These are phyloP conservation scores for Adansonia gregorii DNA, from an alignment of 441 rosid species.

Conservation along the genomic window DNA sequence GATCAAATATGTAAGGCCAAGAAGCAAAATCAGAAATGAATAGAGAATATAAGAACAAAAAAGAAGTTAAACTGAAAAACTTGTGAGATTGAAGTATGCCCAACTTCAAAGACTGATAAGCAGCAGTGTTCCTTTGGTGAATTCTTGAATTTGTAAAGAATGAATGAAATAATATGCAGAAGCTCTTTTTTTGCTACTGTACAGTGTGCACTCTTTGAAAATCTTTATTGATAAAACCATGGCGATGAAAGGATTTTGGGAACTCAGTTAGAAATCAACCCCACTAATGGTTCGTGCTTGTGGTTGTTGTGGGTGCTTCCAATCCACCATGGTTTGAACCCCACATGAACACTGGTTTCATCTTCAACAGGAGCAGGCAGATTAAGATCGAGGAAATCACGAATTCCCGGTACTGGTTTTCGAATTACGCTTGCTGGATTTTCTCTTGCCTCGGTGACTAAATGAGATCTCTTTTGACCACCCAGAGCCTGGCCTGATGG, in stretches of 20 bases:
- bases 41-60: background rate
- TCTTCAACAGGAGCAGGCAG: slow-evolving; percentile 65
- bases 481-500: slow-evolving; percentile 71
- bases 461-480: slow-evolving; percentile 72
- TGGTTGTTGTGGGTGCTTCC: slow-evolving; percentile 41
- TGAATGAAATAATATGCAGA: slow-evolving; percentile 43
- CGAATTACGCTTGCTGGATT: slow-evolving; percentile 12
- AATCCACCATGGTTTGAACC: slow-evolving; percentile 57
- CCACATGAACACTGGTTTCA: slow-evolving; percentile 40
- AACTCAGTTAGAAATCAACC: slow-evolving; percentile 51
- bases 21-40: background rate
- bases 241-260: background rate
- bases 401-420: slow-evolving; percentile 39
- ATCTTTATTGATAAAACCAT: slow-evolving; percentile 1
- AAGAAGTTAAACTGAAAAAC: background rate
- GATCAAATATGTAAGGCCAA: background rate
- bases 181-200: slow-evolving; percentile 31
- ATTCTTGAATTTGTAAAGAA: slow-evolving; percentile 42
- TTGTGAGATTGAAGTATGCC: slow-evolving; percentile 14
- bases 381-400: slow-evolving; percentile 57
- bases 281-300: slow-evolving; percentile 47
- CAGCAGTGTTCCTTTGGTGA: slow-evolving; percentile 23
- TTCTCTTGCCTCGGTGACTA: slow-evolving; percentile 34
- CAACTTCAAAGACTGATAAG: background rate
- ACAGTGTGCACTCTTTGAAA: background rate